These are phyloP conservation scores for Penicillium nordicum DNA, from an alignment of 2,329 filamentous ascomycete species.

Conservation along the genomic window DNA sequence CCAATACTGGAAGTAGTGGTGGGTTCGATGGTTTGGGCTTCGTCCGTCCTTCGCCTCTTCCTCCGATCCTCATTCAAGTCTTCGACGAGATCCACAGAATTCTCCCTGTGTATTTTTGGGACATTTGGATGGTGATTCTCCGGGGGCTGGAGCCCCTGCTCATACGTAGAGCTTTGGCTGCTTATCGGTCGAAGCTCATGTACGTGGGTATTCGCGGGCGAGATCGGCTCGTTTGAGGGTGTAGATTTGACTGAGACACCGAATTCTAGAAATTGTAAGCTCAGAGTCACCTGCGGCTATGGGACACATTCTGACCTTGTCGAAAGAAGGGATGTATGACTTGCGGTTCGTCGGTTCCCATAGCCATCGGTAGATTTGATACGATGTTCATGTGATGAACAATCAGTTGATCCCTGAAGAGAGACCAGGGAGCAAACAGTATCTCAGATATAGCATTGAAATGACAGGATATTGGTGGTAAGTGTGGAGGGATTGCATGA, in stretches of 20 bases:
- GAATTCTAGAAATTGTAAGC: slow-evolving; percentile 17
- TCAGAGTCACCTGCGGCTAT: neutral
- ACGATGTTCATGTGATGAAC: slow-evolving; percentile 25
- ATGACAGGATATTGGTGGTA: neutral
- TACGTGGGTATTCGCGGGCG: neutral
- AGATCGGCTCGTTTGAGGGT: neutral
- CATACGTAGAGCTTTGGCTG: neutral
- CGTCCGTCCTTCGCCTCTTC: slow-evolving; percentile 36
- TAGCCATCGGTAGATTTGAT: slow-evolving; percentile 33
- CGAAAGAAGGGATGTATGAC: slow-evolving; percentile 43
- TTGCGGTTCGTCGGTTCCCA: slow-evolving; percentile 39
- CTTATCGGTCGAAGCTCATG: neutral
- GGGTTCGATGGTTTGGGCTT: slow-evolving; percentile 9
- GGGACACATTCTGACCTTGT: slow-evolving; percentile 31
- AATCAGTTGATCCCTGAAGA: slow-evolving; percentile 22
- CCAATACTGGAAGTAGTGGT: slow-evolving; percentile 6
- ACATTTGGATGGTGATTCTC: neutral
- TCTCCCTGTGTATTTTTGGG: neutral
- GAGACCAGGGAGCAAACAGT: neutral
- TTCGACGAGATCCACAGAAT: slow-evolving; percentile 17
- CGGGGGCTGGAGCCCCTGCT: neutral
- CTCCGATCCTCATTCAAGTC: slow-evolving; percentile 34
- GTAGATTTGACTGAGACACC: slow-evolving; percentile 8
- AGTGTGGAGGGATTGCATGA: neutral
- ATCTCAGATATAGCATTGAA: slow-evolving; percentile 2